Percentiles rank a stretch among this genome's conserved stretches.
Conservation (phyloP, 148 eudicot genomes). For the Chenopodium suecicum region DNA sequence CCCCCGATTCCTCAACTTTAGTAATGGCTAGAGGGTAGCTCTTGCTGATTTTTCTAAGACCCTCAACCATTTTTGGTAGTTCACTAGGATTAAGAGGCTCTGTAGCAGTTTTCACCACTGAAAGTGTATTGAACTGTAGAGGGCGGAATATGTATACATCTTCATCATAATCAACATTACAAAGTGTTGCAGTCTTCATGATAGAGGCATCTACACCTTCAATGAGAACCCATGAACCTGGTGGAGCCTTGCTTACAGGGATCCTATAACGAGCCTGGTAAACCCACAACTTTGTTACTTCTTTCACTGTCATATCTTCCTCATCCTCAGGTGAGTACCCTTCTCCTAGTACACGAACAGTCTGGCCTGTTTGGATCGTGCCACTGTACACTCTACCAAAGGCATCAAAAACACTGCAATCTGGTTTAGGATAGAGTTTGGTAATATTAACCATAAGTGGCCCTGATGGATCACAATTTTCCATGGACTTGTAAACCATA, state of each 20-base stretch:
- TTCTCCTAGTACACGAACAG: conserved; percentile 92
- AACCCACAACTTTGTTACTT: conserved; percentile 97
- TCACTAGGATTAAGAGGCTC: conserved; percentile 99
- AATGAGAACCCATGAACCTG: conserved; percentile 99
- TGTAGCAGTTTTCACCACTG: conserved; percentile 98
- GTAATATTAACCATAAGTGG: conserved; percentile 94
- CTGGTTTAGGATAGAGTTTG: conserved; percentile 92
- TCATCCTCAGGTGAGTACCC: conserved; percentile 99
- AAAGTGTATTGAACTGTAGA: conserved; percentile 94
- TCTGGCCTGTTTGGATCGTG: conserved; percentile 80
- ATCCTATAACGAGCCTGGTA: conserved; percentile 97
- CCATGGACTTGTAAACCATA: conserved; percentile 72
- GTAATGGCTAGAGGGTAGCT: conserved; percentile 98
- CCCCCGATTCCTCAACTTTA: conserved; percentile 99
- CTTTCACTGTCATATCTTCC: conserved; percentile 98
- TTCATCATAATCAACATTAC: conserved; percentile 66
- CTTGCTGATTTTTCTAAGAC: conserved; percentile 95
- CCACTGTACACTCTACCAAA: conserved; percentile 99
- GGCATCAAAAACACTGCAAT: conserved; percentile 98
- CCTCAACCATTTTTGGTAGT: conserved; percentile 98
- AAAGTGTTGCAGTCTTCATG: conserved; percentile 97
- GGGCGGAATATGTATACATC: conserved; percentile 93
- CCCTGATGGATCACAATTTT: conserved; percentile 79
- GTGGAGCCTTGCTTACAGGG: conserved; percentile 93
- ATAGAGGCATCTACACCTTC: conserved; percentile 99